Base-by-base conservation (phyloP, 768 basidiomycete species). In the Pulveroboletus sp. region DNA sequence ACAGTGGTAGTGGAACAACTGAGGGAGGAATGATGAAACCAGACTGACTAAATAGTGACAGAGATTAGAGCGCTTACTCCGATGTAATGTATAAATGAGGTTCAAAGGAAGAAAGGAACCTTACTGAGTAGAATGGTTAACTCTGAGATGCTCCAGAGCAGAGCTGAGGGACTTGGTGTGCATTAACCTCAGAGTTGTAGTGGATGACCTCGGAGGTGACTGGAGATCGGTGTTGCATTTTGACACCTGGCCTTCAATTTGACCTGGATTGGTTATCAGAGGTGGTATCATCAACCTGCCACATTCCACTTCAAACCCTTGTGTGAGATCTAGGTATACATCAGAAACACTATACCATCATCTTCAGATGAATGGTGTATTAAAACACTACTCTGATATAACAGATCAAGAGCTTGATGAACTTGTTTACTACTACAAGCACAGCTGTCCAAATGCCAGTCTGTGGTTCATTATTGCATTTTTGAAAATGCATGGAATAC, bases 391-490 rank as follows among this genome's bases (percentile, higher is more conserved):
- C 35, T 57, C 51, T 13, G 39, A 50, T 16, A 48, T 63, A 19
- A 43, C 27, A 9, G 56, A 63, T 19, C 5, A n/a, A 6, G 56
- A 63, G n/a, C 51, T 64, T 3, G 63, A 62, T 24, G 16, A 34
- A 0, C 43, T 60, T 0, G 44, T 64, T 4, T 14, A 16, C 11
- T 5, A 50, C 26, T 62, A 59, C 47, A 61, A 56, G 7, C 9
- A 10, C 2, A 22, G 9, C 7, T 26, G 47, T 22, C 57, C 55
- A 24, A 54, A 45, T 46, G 59, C 60, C 2, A 55, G 62, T 12
- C 30, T 61, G 2, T 38, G n/a, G 5, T 65, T 65, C 31, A 22
- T 63, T 11, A 24, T 54, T 1, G 51, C 53, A 1, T 62, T 29
- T 5, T 42, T 64, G 5, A 40, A 52, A 1, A 26, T 42, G 2